A percentile compares a stretch with the other conserved stretches of the same genome.
phyloP scores from a whole-genome alignment of 169 alveolate genomes.

The Besnoitia besnoiti region DNA sequence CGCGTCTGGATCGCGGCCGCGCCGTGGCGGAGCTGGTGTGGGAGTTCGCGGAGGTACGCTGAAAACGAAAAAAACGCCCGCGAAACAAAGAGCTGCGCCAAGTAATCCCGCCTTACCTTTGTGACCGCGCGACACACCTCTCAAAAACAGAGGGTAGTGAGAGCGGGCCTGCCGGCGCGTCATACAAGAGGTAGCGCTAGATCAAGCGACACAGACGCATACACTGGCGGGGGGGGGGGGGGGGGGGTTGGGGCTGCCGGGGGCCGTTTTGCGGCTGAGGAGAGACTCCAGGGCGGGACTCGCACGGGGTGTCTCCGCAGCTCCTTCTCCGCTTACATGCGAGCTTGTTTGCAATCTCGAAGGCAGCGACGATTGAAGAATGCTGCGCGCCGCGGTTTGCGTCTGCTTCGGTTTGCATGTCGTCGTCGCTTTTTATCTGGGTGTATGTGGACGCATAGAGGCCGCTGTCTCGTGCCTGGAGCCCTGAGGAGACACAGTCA shows the following conservation, averaged over 20 bases:
- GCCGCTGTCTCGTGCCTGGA: neutral
- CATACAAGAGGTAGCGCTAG: too few relatives aligned
- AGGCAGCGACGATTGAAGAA: neutral
- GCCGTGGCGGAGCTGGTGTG: neutral
- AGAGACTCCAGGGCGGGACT: too few relatives aligned
- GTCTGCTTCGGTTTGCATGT: neutral
- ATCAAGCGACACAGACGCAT: too few relatives aligned
- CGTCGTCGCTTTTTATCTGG: neutral
- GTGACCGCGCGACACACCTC: too few relatives aligned
- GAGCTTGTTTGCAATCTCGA: neutral
- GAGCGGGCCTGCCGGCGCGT: too few relatives aligned
- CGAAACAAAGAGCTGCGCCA: neutral
- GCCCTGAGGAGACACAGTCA: constrained; percentile 6
- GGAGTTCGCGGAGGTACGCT: neutral
- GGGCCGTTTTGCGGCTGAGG: too few relatives aligned
- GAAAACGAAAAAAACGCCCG: neutral
- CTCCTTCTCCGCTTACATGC: neutral
- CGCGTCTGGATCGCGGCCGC: neutral
- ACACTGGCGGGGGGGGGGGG: too few relatives aligned
- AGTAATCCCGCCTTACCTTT: too few relatives aligned
- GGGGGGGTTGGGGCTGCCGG: too few relatives aligned
- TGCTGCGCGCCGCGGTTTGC: neutral
- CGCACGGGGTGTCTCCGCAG: too few relatives aligned
- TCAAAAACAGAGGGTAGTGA: too few relatives aligned
- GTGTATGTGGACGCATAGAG: neutral